These are phyloP conservation scores for Tylopilus sp. DNA, from an alignment of 1,284 basidiomycete species.

Conservation along the genomic window DNA sequence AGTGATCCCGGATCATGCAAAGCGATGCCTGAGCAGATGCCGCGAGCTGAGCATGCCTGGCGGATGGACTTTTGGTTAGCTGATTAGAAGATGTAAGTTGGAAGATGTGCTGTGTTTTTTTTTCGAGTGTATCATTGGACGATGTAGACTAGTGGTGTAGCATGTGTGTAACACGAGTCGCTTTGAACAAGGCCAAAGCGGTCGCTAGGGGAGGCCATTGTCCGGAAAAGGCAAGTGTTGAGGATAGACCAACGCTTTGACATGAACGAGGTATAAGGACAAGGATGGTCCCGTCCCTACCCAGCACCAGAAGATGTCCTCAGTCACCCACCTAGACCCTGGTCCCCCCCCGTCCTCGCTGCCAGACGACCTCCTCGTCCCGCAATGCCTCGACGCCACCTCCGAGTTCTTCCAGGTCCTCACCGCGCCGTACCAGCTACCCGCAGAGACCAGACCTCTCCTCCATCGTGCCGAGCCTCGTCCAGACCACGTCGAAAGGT, in stretches of 20 bases:
- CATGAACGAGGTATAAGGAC: slow-evolving; percentile 29
- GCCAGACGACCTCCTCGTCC: slow-evolving; percentile 5
- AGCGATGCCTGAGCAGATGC: slow-evolving; percentile 12
- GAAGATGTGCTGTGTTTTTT: slow-evolving; percentile 2
- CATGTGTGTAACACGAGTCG: slow-evolving; percentile 12
- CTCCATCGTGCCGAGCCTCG: slow-evolving; percentile 16
- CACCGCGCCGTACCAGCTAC: slow-evolving; percentile 28
- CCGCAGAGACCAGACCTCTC: background rate
- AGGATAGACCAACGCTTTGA: slow-evolving; percentile 34
- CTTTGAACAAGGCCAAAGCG: slow-evolving; percentile 14
- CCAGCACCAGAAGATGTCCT: slow-evolving; percentile 14
- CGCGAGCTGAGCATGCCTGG: slow-evolving; percentile 37
- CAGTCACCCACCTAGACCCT: slow-evolving; percentile 9
- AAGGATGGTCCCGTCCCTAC: slow-evolving; percentile 17
- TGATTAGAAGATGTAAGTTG: background rate
- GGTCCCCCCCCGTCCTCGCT: slow-evolving; percentile 11
- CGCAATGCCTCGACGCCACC: slow-evolving; percentile 21
- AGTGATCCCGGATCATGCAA: slow-evolving; percentile 2
- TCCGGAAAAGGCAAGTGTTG: slow-evolving; percentile 35
- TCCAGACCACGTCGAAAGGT: slow-evolving; percentile 22
- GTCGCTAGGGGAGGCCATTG: slow-evolving; percentile 24
- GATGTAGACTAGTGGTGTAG: slow-evolving; percentile 17
- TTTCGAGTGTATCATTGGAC: slow-evolving; percentile 22
- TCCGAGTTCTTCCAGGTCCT: slow-evolving; percentile 33
- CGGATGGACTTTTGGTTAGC: slow-evolving; percentile 32